A percentile compares a stretch with the other conserved stretches of the same genome.
phyloP scores from a whole-genome alignment of 2,329 filamentous ascomycete genomes.

The Aureobasidium lini region DNA sequence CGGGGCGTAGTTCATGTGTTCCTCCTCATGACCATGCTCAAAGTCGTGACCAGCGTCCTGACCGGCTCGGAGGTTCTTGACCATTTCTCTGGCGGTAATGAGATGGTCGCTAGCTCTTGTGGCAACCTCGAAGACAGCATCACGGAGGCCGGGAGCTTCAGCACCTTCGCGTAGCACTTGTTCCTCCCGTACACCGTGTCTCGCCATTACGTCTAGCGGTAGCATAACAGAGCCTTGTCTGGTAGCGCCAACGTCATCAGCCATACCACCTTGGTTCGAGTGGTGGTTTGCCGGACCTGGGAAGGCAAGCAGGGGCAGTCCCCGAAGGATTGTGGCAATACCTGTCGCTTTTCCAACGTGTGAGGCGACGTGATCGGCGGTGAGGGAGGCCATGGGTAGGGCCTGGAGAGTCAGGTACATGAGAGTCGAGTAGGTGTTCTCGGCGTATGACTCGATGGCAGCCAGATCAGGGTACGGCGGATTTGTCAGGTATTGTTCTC shows the following conservation, averaged over 20 bases:
- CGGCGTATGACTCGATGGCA: conserved; percentile 77
- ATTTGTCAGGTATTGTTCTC: conserved; percentile 77
- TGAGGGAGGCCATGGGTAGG: conserved; percentile 70
- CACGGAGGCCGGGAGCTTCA: conserved; percentile 69
- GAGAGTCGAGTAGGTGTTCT: conserved; percentile 89
- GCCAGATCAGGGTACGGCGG: conserved; percentile 68
- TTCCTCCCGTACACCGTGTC: conserved; percentile 74
- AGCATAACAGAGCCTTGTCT: conserved; percentile 64
- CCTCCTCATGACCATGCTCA: conserved; percentile 75
- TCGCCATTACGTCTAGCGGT: conserved; percentile 83
- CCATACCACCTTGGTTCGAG: conserved; percentile 38
- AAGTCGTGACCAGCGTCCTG: conserved; percentile 75
- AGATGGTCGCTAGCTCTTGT: conserved; percentile 93
- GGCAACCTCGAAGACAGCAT: conserved; percentile 86
- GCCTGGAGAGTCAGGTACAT: conserved; percentile 80
- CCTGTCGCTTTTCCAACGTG: conserved; percentile 93
- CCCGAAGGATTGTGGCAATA: conserved; percentile 78
- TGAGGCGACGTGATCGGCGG: conserved; percentile 85
- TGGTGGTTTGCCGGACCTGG: conserved; percentile 55
- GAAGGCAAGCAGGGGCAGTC: conserved; percentile 80
- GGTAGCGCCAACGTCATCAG: conserved; percentile 33
- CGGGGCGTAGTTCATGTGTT: conserved; percentile 48
- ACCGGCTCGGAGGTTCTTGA: conserved; percentile 68
- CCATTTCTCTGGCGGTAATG: conserved; percentile 87
- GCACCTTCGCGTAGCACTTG: conserved; percentile 77